A percentile compares a stretch with the other conserved stretches of the same genome.
phyloP scores from a whole-genome alignment of 176 grass and related monocot species.

The Oryza glaberrima region DNA sequence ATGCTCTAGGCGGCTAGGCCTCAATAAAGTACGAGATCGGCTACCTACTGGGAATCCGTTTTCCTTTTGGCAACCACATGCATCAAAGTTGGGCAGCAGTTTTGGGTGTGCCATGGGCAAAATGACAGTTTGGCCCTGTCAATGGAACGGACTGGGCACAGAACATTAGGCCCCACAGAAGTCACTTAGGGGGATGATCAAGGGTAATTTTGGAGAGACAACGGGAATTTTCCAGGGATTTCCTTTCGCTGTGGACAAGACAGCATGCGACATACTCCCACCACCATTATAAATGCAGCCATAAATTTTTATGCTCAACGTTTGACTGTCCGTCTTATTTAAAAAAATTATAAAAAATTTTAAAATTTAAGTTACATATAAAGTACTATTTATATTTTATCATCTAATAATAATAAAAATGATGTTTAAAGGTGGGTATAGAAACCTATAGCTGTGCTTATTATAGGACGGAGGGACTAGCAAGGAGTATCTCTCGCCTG shows the following conservation, averaged over 20 bases:
- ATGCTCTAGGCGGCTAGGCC: not conserved
- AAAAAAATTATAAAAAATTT: no score
- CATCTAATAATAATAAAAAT: no score
- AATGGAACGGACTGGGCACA: not conserved
- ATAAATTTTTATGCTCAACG: no score
- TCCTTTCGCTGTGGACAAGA: slow-evolving; percentile 30
- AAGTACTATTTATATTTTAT: no score
- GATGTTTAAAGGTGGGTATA: no score
- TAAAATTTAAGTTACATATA: no score
- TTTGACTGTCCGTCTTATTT: no score
- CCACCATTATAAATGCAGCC: no score
- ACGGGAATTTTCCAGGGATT: slow-evolving; percentile 45
- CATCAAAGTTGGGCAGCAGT: slow-evolving; percentile 34
- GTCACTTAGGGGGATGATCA: slow-evolving; percentile 23
- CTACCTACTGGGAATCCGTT: slow-evolving; percentile 39
- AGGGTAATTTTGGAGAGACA: slow-evolving; percentile 42
- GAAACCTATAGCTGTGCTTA: no score
- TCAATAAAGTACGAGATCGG: slow-evolving; percentile 44
- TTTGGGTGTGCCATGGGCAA: slow-evolving; percentile 30
- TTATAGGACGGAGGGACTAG: no score
- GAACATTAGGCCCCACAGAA: slow-evolving; percentile 10
- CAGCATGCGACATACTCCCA: slow-evolving; percentile 22
- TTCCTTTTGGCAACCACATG: slow-evolving; percentile 41
- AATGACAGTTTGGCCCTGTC: slow-evolving; percentile 30
- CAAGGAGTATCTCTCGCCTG: slow-evolving; percentile 13